Percentiles rank a stretch among this genome's conserved stretches.
phyloP scores from a whole-genome alignment of 2,329 filamentous ascomycete species.

The Penicillium sumatraense region DNA sequence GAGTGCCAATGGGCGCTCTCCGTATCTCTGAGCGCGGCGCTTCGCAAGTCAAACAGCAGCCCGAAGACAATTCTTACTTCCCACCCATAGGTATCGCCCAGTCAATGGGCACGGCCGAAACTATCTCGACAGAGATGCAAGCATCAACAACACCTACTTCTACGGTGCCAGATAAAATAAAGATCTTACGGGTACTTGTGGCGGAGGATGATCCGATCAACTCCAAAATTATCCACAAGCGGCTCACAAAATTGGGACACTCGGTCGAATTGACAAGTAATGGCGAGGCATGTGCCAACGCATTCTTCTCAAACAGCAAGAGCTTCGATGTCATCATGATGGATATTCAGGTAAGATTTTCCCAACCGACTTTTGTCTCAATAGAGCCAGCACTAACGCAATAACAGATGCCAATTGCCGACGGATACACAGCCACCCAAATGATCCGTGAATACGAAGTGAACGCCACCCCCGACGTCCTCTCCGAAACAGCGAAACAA shows the following conservation, averaged over 20 bases:
- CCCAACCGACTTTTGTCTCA: background rate
- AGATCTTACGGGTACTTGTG: slow-evolving; percentile 63
- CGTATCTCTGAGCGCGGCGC: slow-evolving; percentile 31
- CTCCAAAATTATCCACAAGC: slow-evolving; percentile 79
- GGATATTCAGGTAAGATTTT: slow-evolving; percentile 89
- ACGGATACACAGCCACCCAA: slow-evolving; percentile 81
- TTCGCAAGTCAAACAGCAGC: slow-evolving; percentile 11
- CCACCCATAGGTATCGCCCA: slow-evolving; percentile 14
- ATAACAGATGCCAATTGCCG: slow-evolving; percentile 87
- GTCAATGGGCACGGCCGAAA: background rate
- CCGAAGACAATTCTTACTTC: slow-evolving; percentile 22
- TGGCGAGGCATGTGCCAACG: slow-evolving; percentile 79
- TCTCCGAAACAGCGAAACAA: slow-evolving; percentile 62
- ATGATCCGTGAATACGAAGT: slow-evolving; percentile 79
- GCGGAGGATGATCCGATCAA: slow-evolving; percentile 92
- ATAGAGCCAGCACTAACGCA: background rate
- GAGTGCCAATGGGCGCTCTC: slow-evolving; percentile 37
- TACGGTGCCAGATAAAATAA: background rate
- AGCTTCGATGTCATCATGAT: slow-evolving; percentile 82
- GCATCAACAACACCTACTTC: slow-evolving; percentile 17
- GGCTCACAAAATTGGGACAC: slow-evolving; percentile 77
- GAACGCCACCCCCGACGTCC: slow-evolving; percentile 51
- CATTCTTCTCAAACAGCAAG: slow-evolving; percentile 66
- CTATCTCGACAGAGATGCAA: slow-evolving; percentile 4
- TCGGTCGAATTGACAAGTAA: slow-evolving; percentile 75